Evolutionary conservation across 192 early-diverging fungal species (phyloP).

Genomic region (Chytriomyces confervae): DNA sequence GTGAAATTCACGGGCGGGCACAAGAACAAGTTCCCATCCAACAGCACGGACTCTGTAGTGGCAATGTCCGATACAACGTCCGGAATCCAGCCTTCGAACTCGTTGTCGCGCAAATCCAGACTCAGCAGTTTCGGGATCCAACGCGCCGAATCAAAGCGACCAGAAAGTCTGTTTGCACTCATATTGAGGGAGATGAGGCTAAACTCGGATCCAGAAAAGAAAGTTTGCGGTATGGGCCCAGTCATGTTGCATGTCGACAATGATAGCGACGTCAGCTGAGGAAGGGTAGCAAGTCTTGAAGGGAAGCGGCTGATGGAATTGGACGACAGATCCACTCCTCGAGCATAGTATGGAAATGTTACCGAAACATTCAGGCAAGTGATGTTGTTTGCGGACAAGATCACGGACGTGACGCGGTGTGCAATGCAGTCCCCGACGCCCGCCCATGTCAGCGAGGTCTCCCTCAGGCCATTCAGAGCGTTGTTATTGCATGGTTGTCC

Average conservation of each 20-base stretch:
- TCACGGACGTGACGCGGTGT: not conserved
- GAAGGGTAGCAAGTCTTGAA: not conserved
- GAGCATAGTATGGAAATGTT: not conserved
- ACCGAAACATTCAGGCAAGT: not conserved
- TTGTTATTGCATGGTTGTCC: slow-evolving; percentile 2
- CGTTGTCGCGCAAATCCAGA: slow-evolving; percentile 11
- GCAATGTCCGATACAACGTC: not conserved
- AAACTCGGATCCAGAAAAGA: slow-evolving; percentile 1
- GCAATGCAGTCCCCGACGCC: slow-evolving; percentile 13
- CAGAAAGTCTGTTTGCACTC: slow-evolving; percentile 7
- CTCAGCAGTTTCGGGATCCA: not conserved
- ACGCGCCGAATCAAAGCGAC: not conserved
- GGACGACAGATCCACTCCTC: not conserved
- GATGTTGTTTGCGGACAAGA: slow-evolving; percentile 16
- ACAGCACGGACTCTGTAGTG: not conserved
- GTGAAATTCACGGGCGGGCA: not conserved
- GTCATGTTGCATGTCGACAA: not conserved
- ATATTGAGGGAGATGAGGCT: slow-evolving; percentile 13
- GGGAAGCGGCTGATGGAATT: slow-evolving; percentile 2
- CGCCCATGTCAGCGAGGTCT: not conserved
- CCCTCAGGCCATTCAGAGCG: not conserved
- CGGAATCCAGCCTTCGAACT: slow-evolving; percentile 29
- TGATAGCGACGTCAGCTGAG: not conserved
- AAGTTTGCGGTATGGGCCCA: not conserved
- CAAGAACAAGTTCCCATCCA: slow-evolving; percentile 11